Evolutionary conservation across 148 eudicot species (phyloP), one percentile per base, ranked within the genome.

Genomic region (Amaranthus hypochondriacus): DNA sequence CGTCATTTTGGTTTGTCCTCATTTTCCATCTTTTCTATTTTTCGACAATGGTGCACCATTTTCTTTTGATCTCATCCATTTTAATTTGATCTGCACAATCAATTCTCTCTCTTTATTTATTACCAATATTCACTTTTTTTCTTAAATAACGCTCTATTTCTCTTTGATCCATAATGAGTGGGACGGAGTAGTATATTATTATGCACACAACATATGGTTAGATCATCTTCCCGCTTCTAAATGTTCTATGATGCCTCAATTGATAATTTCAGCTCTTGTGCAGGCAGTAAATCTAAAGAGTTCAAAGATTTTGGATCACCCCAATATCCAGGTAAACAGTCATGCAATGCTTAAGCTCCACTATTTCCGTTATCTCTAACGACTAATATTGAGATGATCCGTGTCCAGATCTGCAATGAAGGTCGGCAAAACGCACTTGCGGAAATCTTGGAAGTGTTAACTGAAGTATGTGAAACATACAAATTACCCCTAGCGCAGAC

Each of bases 241-340:
- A 75, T 63, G 62, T 66, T 76, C 21, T 21, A 66, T 21, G 72
- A 74, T 76, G 65, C 80, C 62, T 76, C 73, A 69, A 44, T 81
- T 76, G 76, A 49, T 56, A 78, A 75, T 71, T 79, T 80, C 51
- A 56, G 73, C 72, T 82, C 72, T 73, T 71, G 47, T 87, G 84
- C 99, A 95, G 99, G 93, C 96, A 46, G 97, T 92, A 54, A 89
- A 95, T 80, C 77, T 95, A 77, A 92, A 84, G 81, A 92, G 96
- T 78, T 92, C 99, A 55, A 89, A 92, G 64, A 90, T 95, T 76
- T 72, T 92, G 81, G 91, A 85, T 75, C 89, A 89, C 57, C 83
- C 96, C 74, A 88, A 74, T 74, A 87, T 80, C 74, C 93, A 88
- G 92, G 99, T 91, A 77, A 77, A 46, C 49, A 44, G 5, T 8